phyloP scores from a whole-genome alignment of 352 stramenopile species.

The Hyaloperonospora brassicae region DNA sequence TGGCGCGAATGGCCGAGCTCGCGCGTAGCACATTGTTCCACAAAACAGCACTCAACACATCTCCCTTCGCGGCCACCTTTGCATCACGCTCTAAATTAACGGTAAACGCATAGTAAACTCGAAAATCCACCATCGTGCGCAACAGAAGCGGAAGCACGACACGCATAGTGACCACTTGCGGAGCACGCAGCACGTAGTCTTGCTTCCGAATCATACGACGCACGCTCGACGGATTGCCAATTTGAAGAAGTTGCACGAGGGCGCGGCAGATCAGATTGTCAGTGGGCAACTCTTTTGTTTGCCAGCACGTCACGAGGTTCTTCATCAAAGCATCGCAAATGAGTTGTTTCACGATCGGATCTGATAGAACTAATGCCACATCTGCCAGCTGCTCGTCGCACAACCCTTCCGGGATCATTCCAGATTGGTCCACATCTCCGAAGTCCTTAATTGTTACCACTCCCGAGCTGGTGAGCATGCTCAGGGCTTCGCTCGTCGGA shows the following conservation, averaged over 20 bases:
- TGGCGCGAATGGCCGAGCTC: slow-evolving; percentile 60
- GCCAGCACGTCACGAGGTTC: slow-evolving; percentile 49
- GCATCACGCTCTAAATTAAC: slow-evolving; percentile 28
- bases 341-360: slow-evolving; percentile 72
- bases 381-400: slow-evolving; percentile 73
- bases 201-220: slow-evolving; percentile 80
- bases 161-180: slow-evolving; percentile 74
- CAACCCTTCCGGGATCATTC: slow-evolving; percentile 76
- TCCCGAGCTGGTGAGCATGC: slow-evolving; percentile 64
- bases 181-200: slow-evolving; percentile 70
- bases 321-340: slow-evolving; percentile 71
- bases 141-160: slow-evolving; percentile 65
- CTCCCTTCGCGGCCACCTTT: slow-evolving; percentile 37
- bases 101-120: slow-evolving; percentile 39
- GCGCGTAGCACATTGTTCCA: slow-evolving; percentile 67
- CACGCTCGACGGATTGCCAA: slow-evolving; percentile 71
- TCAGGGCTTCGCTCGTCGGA: slow-evolving; percentile 47
- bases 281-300: slow-evolving; percentile 64
- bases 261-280: slow-evolving; percentile 70
- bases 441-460: slow-evolving; percentile 60
- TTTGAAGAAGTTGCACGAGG: slow-evolving; percentile 78
- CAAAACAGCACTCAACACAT: slow-evolving; percentile 36
- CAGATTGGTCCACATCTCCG: slow-evolving; percentile 63
- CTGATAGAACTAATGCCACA: slow-evolving; percentile 64
- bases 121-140: slow-evolving; percentile 47